Percentiles rank a stretch among this genome's conserved stretches.
These are phyloP conservation scores for Puccinia brachypodii DNA, from an alignment of 1,284 basidiomycete species.

Conservation along the genomic window DNA sequence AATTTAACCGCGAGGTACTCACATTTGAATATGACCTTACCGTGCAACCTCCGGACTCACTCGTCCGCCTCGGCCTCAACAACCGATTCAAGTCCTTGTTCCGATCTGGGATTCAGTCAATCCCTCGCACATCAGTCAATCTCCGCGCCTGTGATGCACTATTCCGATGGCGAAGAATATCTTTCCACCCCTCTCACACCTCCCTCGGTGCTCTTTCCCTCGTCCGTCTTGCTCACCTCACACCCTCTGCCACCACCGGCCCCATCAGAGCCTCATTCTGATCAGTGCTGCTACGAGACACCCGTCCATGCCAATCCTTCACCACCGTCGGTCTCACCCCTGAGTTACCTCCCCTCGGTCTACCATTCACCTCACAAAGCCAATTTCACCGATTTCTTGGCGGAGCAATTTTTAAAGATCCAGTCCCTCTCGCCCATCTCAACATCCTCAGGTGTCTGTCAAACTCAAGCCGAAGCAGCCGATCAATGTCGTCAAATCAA, in stretches of 20 bases:
- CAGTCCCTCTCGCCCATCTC: conserved; percentile 37
- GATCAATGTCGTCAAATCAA: conserved; percentile 37
- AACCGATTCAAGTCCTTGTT: not conserved
- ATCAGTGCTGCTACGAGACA: not conserved
- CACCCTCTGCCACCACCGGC: conserved; percentile 8
- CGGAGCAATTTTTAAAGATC: conserved; percentile 45
- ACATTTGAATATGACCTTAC: not conserved
- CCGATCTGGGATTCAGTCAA: conserved; percentile 28
- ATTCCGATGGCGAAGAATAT: not conserved
- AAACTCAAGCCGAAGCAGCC: conserved; percentile 5
- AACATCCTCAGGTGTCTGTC: conserved; percentile 16
- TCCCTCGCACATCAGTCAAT: not conserved
- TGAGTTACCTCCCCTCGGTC: conserved; percentile 29
- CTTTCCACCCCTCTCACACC: conserved; percentile 32
- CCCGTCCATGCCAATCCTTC: not conserved
- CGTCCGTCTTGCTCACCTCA: not conserved
- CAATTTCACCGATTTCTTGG: conserved; percentile 37
- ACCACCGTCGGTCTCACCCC: not conserved
- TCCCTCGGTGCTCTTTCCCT: conserved; percentile 34
- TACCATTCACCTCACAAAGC: conserved; percentile 8
- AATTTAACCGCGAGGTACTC: not conserved
- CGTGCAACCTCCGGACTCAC: not conserved
- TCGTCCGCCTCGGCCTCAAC: conserved; percentile 13
- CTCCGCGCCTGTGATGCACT: not conserved
- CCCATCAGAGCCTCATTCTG: not conserved